Base-by-base conservation (phyloP, 495 filamentous ascomycete species). In the Podospora didyma region DNA sequence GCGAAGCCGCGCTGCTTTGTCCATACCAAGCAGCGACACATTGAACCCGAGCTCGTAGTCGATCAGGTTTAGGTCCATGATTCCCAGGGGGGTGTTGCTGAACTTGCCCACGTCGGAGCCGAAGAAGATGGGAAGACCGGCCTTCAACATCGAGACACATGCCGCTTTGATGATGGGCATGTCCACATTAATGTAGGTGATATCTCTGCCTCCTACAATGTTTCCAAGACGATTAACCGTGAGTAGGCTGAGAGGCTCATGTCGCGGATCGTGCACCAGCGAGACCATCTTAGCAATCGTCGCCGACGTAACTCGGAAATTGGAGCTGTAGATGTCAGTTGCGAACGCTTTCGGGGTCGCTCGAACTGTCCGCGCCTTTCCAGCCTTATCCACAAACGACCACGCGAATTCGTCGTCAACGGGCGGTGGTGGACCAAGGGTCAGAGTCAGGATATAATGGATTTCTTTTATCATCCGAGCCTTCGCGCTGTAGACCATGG, bases 21-120 rank as follows among this genome's bases (percentile, higher is more conserved):
- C 80, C 78, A 92, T 76, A 1, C 82, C 82, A 22, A 70, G 61
- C 45, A 94, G 74, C 10, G 69, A 71, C 57, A 92, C 72, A 56
- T 91, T 89, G 73, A 94, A 91, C 4, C 87, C 90, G 1, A 94
- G 82, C 58, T 85, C 76, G 65, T 89, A 89, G 62, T 94, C 86
- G 56, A 86, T 78, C 28, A 94, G 72, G 2, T 75, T 78, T 5
- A 82, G 73, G 66, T 94, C 90, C 85, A 95, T 87, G 63, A 94
- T 82, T 28, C 90, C 90, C n/a, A 70, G 75, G 2, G 56, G 53
- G 0, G 65, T 63, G 62, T 91, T 84, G 52, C 77, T 82, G 71
- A 84, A 92, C 68, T 94, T 92, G 37, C 90, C 90, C 1, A 94
- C 90, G 62, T 96, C 90, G 41, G 80, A 86, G 46, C 90, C 90